Base-by-base conservation (phyloP, 495 filamentous ascomycete genomes). In the Apiosordaria backusii region DNA sequence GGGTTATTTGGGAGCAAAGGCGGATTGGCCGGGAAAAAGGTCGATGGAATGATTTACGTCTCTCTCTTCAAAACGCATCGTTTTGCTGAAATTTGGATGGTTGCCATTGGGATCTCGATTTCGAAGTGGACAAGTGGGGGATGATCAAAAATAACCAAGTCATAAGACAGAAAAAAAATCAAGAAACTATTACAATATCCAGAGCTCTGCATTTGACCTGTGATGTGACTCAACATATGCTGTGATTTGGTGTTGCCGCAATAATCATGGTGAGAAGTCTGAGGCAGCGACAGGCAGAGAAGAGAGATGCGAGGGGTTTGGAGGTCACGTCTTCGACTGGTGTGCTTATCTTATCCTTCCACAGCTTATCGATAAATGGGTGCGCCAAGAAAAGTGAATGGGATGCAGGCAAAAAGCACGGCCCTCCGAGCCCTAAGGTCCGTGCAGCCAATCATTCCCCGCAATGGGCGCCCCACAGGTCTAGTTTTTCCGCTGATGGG, bases 371-470 rank as follows among this genome's bases (percentile, higher is more conserved):
- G 65, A 22, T 55, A 57, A 22, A 22, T 5, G 4, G 19, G 16
- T 35, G 61, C 61, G 4, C 6, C 19, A 9, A 26, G 23, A 27
- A 19, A 26, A 21, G 50, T 15, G 19, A 54, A 19, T 53, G 13
- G 45, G 22, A 35, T 13, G 35, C 35, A 45, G 59, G 24, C 15
- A 54, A 63, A 60, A 45, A 64, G 68, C 68, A 70, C 68, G 23
- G 61, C 22, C 68, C 68, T 57, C 62, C 59, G 64, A 74, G 74
- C 74, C 74, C 74, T 76, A 76, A 76, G 71, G 25, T 60, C 72
- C 70, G 70, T 71, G 24, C 16, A 57, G 58, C 74, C 68, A 76
- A 76, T 76, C 57, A 71, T 6, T 18, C 19, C 2, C 3, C 13
- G 35, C 22, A 52, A 7, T 1, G 2, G 0, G 13, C 21, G 72